These are phyloP conservation scores for Theobroma grandiflorum DNA, from an alignment of 441 rosid genomes.

Conservation along the genomic window DNA sequence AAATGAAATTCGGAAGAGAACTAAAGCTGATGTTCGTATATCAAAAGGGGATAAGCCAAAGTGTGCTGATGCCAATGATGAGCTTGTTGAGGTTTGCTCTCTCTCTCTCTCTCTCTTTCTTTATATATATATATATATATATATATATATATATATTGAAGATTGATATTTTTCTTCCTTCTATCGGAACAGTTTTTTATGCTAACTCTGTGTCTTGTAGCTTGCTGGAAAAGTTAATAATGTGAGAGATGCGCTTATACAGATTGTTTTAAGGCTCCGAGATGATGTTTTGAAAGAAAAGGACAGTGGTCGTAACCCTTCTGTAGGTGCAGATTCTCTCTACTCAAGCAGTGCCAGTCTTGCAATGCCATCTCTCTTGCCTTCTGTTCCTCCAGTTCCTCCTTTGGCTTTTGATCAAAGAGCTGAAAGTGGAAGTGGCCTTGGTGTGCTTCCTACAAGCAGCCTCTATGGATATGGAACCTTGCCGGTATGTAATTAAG, in stretches of 20 bases:
- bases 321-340: constrained; percentile 62
- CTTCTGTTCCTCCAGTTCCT: constrained; percentile 69
- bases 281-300: constrained; percentile 84
- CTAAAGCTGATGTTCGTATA: constrained; percentile 78
- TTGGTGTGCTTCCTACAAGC: constrained; percentile 72
- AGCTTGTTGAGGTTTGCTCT: constrained; percentile 75
- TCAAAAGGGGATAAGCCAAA: constrained; percentile 78
- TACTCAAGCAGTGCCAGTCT: constrained; percentile 57
- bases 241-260: constrained; percentile 94
- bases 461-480: constrained; percentile 83
- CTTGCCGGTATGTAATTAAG: constrained; percentile 58
- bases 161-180: constrained; percentile 11
- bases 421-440: constrained; percentile 64
- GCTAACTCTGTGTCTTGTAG: constrained; percentile 43
- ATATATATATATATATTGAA: not conserved
- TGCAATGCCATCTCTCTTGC: constrained; percentile 67
- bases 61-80: constrained; percentile 77
- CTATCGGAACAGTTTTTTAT: not conserved
- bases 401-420: constrained; percentile 80
- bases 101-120: not conserved
- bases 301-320: constrained; percentile 58
- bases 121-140: no score
- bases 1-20: constrained; percentile 87
- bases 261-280: constrained; percentile 89
- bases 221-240: constrained; percentile 72